Percentiles rank a stretch among this genome's conserved stretches.
phyloP scores from a whole-genome alignment of 176 grass and related monocot genomes.

The Thinopyrum elongatum region DNA sequence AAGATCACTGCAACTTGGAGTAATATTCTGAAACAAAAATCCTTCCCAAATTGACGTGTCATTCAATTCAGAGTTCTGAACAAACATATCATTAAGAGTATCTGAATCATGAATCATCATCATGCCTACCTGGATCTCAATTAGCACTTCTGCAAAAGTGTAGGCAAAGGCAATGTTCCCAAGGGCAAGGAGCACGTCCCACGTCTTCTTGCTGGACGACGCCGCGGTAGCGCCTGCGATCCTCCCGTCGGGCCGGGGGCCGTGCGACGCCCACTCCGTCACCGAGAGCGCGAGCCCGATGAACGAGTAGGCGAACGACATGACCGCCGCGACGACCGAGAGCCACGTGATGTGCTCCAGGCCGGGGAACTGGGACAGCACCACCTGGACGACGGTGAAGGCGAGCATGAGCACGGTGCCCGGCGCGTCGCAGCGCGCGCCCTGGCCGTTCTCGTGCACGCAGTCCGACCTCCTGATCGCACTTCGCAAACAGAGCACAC shows the following conservation, averaged over 20 bases:
- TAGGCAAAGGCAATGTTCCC: slow-evolving; percentile 94
- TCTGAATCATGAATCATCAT: background rate
- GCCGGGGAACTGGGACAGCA: slow-evolving; percentile 80
- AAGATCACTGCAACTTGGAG: background rate
- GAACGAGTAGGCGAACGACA: slow-evolving; percentile 87
- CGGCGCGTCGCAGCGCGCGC: slow-evolving; percentile 41
- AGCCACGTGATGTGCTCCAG: slow-evolving; percentile 82
- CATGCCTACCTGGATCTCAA: slow-evolving; percentile 72
- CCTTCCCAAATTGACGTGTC: background rate
- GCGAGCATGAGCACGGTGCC: slow-evolving; percentile 56
- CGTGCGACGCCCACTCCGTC: slow-evolving; percentile 40
- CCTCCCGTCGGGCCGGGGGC: slow-evolving; percentile 30
- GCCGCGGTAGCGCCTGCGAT: slow-evolving; percentile 25
- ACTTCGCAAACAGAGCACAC: background rate
- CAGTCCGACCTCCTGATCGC: slow-evolving; percentile 69
- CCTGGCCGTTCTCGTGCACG: slow-evolving; percentile 41
- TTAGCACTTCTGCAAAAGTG: slow-evolving; percentile 82
- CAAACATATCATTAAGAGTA: background rate
- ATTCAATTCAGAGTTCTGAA: background rate
- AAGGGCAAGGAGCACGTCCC: slow-evolving; percentile 69
- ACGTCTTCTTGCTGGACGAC: slow-evolving; percentile 49
- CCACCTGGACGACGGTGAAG: slow-evolving; percentile 64
- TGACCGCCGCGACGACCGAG: slow-evolving; percentile 66
- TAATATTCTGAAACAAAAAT: background rate
- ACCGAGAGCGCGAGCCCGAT: slow-evolving; percentile 66